Evolutionary conservation across 805 yeast species (phyloP), one percentile per base, ranked within the genome.

Genomic region (Starmera pachycereana): DNA sequence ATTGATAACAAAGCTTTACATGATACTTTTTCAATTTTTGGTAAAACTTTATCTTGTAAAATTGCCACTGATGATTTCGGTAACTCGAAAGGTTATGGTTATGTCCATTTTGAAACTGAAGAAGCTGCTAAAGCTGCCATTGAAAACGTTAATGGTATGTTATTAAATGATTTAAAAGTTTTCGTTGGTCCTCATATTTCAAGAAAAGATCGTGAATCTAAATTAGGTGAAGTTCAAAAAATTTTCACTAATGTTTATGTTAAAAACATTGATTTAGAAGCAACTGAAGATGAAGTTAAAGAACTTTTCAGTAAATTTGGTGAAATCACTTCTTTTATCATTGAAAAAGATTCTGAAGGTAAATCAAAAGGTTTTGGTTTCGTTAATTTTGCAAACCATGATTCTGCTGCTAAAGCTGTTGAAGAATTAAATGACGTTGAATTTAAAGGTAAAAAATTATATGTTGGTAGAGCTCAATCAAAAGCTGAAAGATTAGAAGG

Each of bases 381-480:
- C 63, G 86, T 92, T 57, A 88, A 92, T 79, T 92, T 61, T 57
- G 95, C 79, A 66, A 62, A 68, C 54, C 98, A 90, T 67, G 88
- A 82, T 58, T 74, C 78, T 53, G 98, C 98, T 51, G 77, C 73
- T 54, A 77, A 78, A 69, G 96, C 97, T 45, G 94, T 90, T 53
- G 97, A 86, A 40, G 92, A 73, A 58, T 78, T 90, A 64, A 85
- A 92, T 70, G 96, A 82, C 63, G 70, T 66, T 54, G 97, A 92
- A 61, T 65, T 81, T 63, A 78, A 77, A 57, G 94, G 92, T 58
- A 86, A 85, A 72, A 76, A 72, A 66, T 69, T 92, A 51, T 92
- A 79, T 65, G 98, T 90, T 58, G 96, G 97, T 58, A 87, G 98
- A 70, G 98, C 98, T 54, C 98, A 92, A 75, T 90, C 88, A 88